Evolutionary conservation across 2,329 filamentous ascomycete species (phyloP), one percentile per base, ranked within the genome.

Genomic region (Juglanconis juglandina): DNA sequence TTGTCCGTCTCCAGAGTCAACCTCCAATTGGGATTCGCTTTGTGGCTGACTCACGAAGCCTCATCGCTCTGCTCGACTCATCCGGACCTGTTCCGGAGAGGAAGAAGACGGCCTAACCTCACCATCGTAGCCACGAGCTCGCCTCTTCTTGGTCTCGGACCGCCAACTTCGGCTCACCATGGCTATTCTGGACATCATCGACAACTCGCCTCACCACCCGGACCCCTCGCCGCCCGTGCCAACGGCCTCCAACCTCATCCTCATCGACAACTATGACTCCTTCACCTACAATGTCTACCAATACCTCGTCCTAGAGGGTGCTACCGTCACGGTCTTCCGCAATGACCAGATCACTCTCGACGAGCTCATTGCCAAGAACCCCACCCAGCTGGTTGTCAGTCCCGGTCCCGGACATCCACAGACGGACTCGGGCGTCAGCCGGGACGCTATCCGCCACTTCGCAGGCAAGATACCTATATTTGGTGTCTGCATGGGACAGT

Each of bases 281-380:
- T 99, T 99, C 75, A 97, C 94, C 61, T 99, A 93, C 92, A 99
- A 99, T 72, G 92, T 99, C 61, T 99, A 98, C 75, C 96, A 99
- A 75, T 99, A 99, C 71, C 86, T 99, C 1, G 89, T 94, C 6
- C 87, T 99, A n/a, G 95, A 98, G 74, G 95, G 95, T 37, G 95
- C 96, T 34, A 90, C 81, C 1, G 95, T 97, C 54, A 91, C 88
- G 4, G 95, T 99, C 24, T 90, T 87, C 76, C 87, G 95, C 68
- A 99, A 99, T 72, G 94, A 99, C 76, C 87, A 96, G 74, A 87
- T 98, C 67, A 88, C 89, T 0, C 76, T 99, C 5, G 87, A 96
- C 10, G 89, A 96, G 67, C 80, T 99, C 65, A 87, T 95, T 63
- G 83, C 86, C 11, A 88, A 90, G 74, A 89, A 92, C 5, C 95